Conservation (phyloP, 2,329 filamentous ascomycete species). For the Ciborinia camelliae region DNA sequence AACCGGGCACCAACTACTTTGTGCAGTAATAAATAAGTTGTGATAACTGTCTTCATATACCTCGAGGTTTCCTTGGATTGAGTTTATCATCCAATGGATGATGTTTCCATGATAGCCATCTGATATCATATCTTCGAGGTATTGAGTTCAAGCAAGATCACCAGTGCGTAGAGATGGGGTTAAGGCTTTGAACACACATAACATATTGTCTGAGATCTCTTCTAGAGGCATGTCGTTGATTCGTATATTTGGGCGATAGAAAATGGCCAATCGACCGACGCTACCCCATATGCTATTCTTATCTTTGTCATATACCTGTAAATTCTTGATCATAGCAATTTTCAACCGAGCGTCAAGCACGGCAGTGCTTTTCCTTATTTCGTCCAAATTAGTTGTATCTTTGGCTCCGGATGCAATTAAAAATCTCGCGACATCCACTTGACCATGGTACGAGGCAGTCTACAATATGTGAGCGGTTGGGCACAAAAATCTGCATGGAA, state of each 20-base stretch:
- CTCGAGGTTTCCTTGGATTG: not conserved
- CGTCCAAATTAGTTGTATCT: not conserved
- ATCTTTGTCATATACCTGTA: not conserved
- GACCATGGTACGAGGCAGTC: not conserved
- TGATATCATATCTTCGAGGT: not conserved
- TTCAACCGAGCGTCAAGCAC: not conserved
- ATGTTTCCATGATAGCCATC: not conserved
- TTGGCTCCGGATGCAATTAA: not conserved
- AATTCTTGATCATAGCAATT: not conserved
- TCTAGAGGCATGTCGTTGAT: not conserved
- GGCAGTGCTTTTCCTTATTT: not conserved
- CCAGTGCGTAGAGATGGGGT: not conserved
- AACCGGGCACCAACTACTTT: not conserved
- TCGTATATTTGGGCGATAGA: not conserved
- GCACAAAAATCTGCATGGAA: not conserved
- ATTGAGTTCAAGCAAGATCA: not conserved
- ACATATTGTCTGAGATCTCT: not conserved
- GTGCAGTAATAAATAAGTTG: not conserved
- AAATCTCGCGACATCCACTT: constrained; percentile 1
- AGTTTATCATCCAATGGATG: constrained; percentile 3
- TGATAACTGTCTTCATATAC: not conserved
- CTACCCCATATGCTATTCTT: not conserved
- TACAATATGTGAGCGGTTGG: not conserved
- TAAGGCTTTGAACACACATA: not conserved
- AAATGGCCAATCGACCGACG: not conserved